A percentile compares a stretch with the other conserved stretches of the same genome.
Evolutionary conservation across 805 yeast genomes (phyloP).

Genomic region (Vanderwaltozyma verrucispora): DNA sequence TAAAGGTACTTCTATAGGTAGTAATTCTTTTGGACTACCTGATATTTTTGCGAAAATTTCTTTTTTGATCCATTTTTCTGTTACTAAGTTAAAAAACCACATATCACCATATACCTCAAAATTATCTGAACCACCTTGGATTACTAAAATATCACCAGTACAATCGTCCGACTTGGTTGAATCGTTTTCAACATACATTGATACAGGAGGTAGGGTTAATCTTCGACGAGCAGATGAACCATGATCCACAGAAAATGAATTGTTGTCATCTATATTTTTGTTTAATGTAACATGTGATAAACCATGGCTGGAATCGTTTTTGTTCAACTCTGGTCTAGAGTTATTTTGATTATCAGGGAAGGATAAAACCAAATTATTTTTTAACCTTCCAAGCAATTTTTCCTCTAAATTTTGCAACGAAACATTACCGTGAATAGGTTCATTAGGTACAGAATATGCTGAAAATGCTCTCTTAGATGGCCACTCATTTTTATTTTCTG

Average conservation of each 20-base stretch:
- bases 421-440: not conserved
- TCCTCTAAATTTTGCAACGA: not conserved
- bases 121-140: conserved; percentile 33
- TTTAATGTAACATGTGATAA: no score
- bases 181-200: no score
- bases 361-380: no score
- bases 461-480: conserved; percentile 32
- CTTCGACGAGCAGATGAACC: not conserved
- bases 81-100: conserved; percentile 40
- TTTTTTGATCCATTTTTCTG: conserved; percentile 32
- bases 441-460: conserved; percentile 20
- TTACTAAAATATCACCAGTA: conserved; percentile 11
- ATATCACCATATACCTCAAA: conserved; percentile 34
- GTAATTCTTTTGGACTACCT: conserved; percentile 1
- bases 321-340: no score
- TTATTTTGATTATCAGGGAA: no score
- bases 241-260: not conserved
- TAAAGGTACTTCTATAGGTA: conserved; percentile 11
- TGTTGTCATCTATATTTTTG: no score
- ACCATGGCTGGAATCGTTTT: no score
- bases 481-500: conserved; percentile 10
- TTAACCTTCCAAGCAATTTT: not conserved
- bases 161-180: no score
- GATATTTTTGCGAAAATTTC: conserved; percentile 6
- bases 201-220: no score